A percentile compares a stretch with the other conserved stretches of the same genome.
Conservation (phyloP, 768 basidiomycete genomes). For the Galerina marginata region DNA sequence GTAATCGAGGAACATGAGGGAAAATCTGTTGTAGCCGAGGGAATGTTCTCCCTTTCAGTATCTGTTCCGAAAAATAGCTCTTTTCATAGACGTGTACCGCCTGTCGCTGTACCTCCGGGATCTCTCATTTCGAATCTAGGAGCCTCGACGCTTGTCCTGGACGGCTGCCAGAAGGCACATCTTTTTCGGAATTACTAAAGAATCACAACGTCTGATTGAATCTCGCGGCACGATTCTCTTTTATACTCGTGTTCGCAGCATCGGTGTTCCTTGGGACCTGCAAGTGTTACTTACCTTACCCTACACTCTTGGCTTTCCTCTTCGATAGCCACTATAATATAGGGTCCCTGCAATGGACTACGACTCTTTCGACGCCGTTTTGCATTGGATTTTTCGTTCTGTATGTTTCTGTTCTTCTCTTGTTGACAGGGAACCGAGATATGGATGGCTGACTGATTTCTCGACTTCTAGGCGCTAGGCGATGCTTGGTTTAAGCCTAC, state of each 20-base stretch:
- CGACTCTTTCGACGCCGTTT: slow-evolving; percentile 78
- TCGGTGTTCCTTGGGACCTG: slow-evolving; percentile 32
- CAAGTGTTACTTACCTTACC: slow-evolving; percentile 35
- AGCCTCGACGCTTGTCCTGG: slow-evolving; percentile 29
- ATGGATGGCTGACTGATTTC: not conserved
- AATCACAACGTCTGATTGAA: slow-evolving; percentile 36
- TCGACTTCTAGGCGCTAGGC: slow-evolving; percentile 63
- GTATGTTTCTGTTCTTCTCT: slow-evolving; percentile 41
- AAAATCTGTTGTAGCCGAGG: slow-evolving; percentile 30
- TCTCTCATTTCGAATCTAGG: slow-evolving; percentile 34
- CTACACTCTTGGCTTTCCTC: slow-evolving; percentile 39
- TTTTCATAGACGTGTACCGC: slow-evolving; percentile 30
- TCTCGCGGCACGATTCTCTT: slow-evolving; percentile 36
- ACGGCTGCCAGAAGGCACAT: slow-evolving; percentile 25
- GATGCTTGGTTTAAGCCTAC: slow-evolving; percentile 89
- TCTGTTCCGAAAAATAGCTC: slow-evolving; percentile 20
- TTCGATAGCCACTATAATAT: slow-evolving; percentile 35
- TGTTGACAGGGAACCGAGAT: not conserved
- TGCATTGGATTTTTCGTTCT: slow-evolving; percentile 81
- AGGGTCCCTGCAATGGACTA: slow-evolving; percentile 61
- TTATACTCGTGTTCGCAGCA: slow-evolving; percentile 41
- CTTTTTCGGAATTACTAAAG: slow-evolving; percentile 35
- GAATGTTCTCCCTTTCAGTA: slow-evolving; percentile 28
- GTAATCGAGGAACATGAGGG: slow-evolving; percentile 27
- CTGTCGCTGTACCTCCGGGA: slow-evolving; percentile 30